Base-by-base conservation (phyloP, 2,329 filamentous ascomycete genomes). In the Camillea tinctor region DNA sequence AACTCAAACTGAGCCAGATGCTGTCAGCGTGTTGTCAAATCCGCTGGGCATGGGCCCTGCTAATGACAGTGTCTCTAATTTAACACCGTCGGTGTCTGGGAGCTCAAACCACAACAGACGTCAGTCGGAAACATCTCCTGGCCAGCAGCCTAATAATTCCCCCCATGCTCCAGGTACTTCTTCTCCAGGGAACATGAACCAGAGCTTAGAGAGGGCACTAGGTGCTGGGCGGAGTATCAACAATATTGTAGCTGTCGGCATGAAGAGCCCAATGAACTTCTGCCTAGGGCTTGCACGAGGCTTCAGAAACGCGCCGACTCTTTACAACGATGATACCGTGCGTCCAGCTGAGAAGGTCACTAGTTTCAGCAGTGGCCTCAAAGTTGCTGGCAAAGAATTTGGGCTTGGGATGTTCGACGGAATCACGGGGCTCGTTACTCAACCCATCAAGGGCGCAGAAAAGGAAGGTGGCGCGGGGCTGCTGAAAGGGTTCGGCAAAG, bases 281-380 rank as follows among this genome's bases (percentile, higher is more conserved):
- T 91, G 91, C 49, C 77, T 97, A 50, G 90, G 90, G 0, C 76
- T 97, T 44, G 90, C 93, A 0, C 90, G 90, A 73, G 93, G 93
- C 0, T 96, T 97, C 72, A 89, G 94, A 71, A 97, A 97, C 68
- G 89, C 91, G 5, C 93, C 93, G 0, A 88, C 86, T 66, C 79
- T 97, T 1, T 97, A 97, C 71, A 90, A 93, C 50, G 93, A 96
- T 68, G 87, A 91, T 1, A 93, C 88, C 1, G 87, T 97, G 0
- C 84, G 91, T 8, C 88, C 89, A n/a, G 79, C 84, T 1, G 89
- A 92, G 60, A 92, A 91, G 67, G 90, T 97, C 4, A 93, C 90
- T 0, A 89, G 88, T 55, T 78, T 96, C 54, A 82, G 86, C 56
- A 91, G 88, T 63, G 93, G 93, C 0, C 75, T 97, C 23, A 88